phyloP scores from a whole-genome alignment of 1,284 basidiomycete species.

The Phaffia rhodozyma region DNA sequence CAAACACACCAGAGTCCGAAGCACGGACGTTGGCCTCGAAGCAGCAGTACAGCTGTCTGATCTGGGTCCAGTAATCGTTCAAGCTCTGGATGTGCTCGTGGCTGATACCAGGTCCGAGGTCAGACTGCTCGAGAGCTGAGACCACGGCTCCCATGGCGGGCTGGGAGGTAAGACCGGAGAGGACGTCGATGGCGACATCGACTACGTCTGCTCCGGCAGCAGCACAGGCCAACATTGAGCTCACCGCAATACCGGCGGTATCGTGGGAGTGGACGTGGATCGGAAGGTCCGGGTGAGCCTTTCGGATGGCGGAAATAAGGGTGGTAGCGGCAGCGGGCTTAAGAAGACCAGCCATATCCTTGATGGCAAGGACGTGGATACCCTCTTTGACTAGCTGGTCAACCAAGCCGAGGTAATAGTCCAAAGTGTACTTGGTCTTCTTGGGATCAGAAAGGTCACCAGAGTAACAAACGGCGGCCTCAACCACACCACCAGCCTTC shows the following conservation, averaged over 20 bases:
- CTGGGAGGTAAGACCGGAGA: conserved; percentile 97
- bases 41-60: conserved; percentile 86
- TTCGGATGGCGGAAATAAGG: conserved; percentile 84
- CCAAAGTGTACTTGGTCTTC: conserved; percentile 93
- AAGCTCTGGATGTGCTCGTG: conserved; percentile 96
- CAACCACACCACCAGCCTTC: conserved; percentile 96
- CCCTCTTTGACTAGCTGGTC: conserved; percentile 88
- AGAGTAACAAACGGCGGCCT: conserved; percentile 97
- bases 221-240: conserved; percentile 91
- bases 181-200: conserved; percentile 96
- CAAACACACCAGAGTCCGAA: conserved; percentile 93
- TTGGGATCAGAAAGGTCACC: conserved; percentile 92
- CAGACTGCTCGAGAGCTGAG: conserved; percentile 88
- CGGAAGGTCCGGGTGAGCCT: conserved; percentile 92
- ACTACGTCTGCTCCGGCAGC: conserved; percentile 95
- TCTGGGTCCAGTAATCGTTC: conserved; percentile 97
- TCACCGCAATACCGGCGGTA: conserved; percentile 94
- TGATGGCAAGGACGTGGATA: conserved; percentile 95
- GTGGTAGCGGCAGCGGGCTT: conserved; percentile 88
- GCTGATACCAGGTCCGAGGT: conserved; percentile 88
- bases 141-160: conserved; percentile 96
- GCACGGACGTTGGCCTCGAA: conserved; percentile 98
- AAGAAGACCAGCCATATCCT: conserved; percentile 98
- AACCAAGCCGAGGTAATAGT: conserved; percentile 96
- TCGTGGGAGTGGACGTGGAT: conserved; percentile 99